Conservation (phyloP, 805 yeast genomes). For the Candida koratica region DNA sequence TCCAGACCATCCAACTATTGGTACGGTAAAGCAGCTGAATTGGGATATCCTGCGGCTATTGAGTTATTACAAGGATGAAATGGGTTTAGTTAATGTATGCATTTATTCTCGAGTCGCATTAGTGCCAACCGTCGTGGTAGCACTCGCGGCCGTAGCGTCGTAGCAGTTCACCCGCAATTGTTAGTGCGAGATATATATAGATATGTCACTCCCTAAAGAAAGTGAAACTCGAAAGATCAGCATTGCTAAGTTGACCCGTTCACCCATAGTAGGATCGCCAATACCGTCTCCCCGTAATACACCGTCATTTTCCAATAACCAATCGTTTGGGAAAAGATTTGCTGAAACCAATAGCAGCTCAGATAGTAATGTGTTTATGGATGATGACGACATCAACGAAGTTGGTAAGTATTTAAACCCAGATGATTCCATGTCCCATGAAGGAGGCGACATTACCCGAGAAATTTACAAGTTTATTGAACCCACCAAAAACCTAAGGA, state of each 20-base stretch:
- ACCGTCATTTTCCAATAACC: slow-evolving; percentile 13
- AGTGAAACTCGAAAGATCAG: slow-evolving; percentile 20
- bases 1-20: slow-evolving; percentile 26
- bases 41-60: slow-evolving; percentile 23
- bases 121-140: not conserved
- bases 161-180: too few species aligned
- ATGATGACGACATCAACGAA: slow-evolving; percentile 9
- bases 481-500: slow-evolving; percentile 11
- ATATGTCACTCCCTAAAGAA: slow-evolving; percentile 17
- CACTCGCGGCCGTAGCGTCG: too few species aligned
- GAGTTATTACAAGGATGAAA: slow-evolving; percentile 1
- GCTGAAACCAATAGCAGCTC: slow-evolving; percentile 11
- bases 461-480: slow-evolving; percentile 38
- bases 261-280: slow-evolving; percentile 25
- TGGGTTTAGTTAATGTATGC: not conserved
- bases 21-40: slow-evolving; percentile 31
- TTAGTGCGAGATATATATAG: too few species aligned
- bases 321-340: slow-evolving; percentile 19
- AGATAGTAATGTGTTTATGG: slow-evolving; percentile 10
- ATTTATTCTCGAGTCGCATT: too few species aligned
- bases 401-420: slow-evolving; percentile 12
- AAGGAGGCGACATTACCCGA: slow-evolving; percentile 52
- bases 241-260: slow-evolving; percentile 30
- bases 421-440: slow-evolving; percentile 30
- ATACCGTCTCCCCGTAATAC: slow-evolving; percentile 17